phyloP scores from a whole-genome alignment of 2,329 filamentous ascomycete genomes.

The Graphilbum ipis-grandicollis region DNA sequence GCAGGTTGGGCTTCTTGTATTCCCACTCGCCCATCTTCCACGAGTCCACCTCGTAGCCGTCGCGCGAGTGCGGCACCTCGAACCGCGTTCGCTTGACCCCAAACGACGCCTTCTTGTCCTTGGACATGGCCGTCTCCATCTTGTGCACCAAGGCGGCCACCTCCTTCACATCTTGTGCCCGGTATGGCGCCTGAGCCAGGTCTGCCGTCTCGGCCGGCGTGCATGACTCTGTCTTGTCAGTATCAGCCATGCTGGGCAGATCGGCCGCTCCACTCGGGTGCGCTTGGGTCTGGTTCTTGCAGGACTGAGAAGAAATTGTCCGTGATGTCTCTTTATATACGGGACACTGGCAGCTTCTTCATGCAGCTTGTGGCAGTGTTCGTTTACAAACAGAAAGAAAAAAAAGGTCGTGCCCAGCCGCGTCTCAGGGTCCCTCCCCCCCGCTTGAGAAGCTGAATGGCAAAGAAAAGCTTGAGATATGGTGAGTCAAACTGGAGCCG shows the following conservation, averaged over 20 bases:
- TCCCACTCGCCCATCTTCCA: constrained; percentile 94
- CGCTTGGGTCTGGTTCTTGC: no score
- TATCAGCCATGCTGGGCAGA: not conserved
- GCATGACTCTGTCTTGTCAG: not conserved
- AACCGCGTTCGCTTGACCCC: constrained; percentile 72
- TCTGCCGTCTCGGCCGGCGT: not conserved
- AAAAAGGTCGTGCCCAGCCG: no score
- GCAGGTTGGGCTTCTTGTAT: constrained; percentile 74
- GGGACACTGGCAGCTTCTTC: no score
- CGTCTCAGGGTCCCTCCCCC: no score
- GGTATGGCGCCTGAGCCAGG: constrained; percentile 34
- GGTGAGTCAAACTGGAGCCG: no score
- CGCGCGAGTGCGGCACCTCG: constrained; percentile 41
- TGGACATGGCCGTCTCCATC: constrained; percentile 40
- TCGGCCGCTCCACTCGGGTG: no score
- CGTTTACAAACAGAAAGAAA: no score
- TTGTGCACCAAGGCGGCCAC: constrained; percentile 46
- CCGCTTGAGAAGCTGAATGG: no score
- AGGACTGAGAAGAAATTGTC: no score
- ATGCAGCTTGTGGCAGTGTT: no score
- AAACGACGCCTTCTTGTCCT: constrained; percentile 41
- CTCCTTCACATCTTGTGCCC: constrained; percentile 50
- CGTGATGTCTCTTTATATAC: no score
- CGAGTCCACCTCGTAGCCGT: constrained; percentile 58
- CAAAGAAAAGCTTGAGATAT: no score